Base-by-base conservation (phyloP, 2,329 filamentous ascomycete species). In the Aspergillus pseudotamarii region DNA sequence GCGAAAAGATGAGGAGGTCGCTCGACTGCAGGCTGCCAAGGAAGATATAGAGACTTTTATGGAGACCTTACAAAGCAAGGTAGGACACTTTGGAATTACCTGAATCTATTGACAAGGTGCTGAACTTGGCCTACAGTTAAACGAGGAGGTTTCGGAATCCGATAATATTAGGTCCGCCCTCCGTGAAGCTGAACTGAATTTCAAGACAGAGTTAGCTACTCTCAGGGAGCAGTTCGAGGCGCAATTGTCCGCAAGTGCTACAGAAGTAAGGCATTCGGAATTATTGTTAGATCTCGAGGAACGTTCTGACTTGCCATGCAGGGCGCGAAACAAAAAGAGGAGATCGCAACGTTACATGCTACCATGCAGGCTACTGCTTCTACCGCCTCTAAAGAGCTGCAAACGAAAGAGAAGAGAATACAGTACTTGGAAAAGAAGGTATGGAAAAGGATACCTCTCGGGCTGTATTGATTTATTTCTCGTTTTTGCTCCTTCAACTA, bases 371-470 rank as follows among this genome's bases (percentile, higher is more conserved):
- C 66, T 58, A 62, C 69, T 36, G 70, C 68, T 19, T 65, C 62
- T 12, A 68, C 71, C 60, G 66, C 71, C 6, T 64, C 66, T 4
- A 75, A 70, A 34, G 71, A 75, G 10, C 57, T 72, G n/a, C 73
- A 76, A 59, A 58, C 62, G 12, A 77, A 72, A 57, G 71, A 73
- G 16, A 75, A 71, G 60, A 68, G 68, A 32, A 73, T 78, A 46
- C 67, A 73, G 11, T 66, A 72, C 16, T 46, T 78, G 32, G 75
- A 78, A 55, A 74, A 66, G 58, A 78, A 78, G 68, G 76, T 77
- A 66, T 19, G 32, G 51, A 46, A 19, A 41, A 41, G 16, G 19
- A n/a, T 14, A 1, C 16, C 19, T 41, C 16, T 10, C 3, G 30
- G 16, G 57, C 51, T 38, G 43, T 54, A 4, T 8, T 23, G 11